Percentiles rank a stretch among this genome's conserved stretches.
These are phyloP conservation scores for Flaveria robusta DNA, from an alignment of 129 eudicot species.

Conservation along the genomic window DNA sequence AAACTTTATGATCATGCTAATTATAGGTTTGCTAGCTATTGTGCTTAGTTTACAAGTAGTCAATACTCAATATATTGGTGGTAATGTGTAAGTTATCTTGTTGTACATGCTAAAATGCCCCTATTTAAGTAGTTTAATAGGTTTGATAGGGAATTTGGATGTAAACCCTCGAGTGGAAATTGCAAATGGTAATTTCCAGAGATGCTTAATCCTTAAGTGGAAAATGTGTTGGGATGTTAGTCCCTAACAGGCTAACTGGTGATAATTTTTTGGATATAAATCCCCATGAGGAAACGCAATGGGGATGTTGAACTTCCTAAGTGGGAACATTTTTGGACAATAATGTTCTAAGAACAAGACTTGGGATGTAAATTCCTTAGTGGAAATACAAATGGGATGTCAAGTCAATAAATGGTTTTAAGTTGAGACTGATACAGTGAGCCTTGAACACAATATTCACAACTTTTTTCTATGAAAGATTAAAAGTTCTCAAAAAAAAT, in stretches of 20 bases:
- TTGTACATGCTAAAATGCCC: background rate
- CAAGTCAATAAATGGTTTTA: background rate
- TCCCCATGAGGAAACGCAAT: background rate
- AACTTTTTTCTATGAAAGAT: background rate
- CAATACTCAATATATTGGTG: background rate
- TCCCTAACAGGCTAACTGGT: background rate
- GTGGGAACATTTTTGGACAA: background rate
- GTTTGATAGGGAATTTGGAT: background rate
- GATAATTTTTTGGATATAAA: background rate
- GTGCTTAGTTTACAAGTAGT: background rate
- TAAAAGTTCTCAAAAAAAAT: conserved; percentile 12
- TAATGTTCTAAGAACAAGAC: background rate
- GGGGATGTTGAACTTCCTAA: background rate
- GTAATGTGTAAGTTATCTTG: background rate
- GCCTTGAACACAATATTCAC: background rate
- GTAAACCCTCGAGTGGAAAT: background rate
- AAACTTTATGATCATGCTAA: no score
- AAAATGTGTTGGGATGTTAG: background rate
- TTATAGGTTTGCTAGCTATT: background rate
- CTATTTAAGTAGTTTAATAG: conserved; percentile 1
- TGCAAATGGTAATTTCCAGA: background rate
- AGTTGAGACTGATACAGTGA: no score
- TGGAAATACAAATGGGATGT: background rate
- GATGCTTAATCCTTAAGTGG: background rate
- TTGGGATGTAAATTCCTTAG: background rate